phyloP scores from a whole-genome alignment of 2,329 filamentous ascomycete species.

The Tolypocladium tropicale region DNA sequence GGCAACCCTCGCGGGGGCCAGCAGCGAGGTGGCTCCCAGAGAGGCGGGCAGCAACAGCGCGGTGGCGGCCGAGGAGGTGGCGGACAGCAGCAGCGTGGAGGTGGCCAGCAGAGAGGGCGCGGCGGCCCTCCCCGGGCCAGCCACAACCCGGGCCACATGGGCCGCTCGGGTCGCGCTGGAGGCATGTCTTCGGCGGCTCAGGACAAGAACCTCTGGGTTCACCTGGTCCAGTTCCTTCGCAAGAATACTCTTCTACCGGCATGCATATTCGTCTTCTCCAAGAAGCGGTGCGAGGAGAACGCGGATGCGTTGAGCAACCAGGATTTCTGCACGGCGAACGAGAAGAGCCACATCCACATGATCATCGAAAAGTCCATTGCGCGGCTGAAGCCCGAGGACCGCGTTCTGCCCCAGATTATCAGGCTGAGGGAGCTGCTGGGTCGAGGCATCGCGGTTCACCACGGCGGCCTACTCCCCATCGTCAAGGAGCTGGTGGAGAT shows the following conservation, averaged over 20 bases:
- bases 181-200: constrained; percentile 84
- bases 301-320: constrained; percentile 90
- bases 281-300: constrained; percentile 95
- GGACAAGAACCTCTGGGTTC: constrained; percentile 94
- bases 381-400: constrained; percentile 80
- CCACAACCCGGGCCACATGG: constrained; percentile 73
- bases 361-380: constrained; percentile 92
- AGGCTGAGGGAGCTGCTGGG: constrained; percentile 75
- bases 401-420: constrained; percentile 83
- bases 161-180: constrained; percentile 72
- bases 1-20: constrained; percentile 24
- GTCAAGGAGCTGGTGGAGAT: constrained; percentile 98
- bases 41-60: constrained; percentile 26
- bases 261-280: constrained; percentile 98
- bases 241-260: constrained; percentile 81
- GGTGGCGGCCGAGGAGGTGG: constrained; percentile 43
- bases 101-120: constrained; percentile 42
- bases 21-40: constrained; percentile 19
- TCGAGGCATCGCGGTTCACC: constrained; percentile 89
- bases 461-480: constrained; percentile 87
- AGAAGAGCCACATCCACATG: constrained; percentile 97
- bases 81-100: constrained; percentile 36
- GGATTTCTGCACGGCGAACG: constrained; percentile 84
- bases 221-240: constrained; percentile 82
- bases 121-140: constrained; percentile 45